Percentiles rank a stretch among this genome's conserved stretches.
phyloP scores from a whole-genome alignment of 1,139 yeast genomes.

The Candida mesenterica region DNA sequence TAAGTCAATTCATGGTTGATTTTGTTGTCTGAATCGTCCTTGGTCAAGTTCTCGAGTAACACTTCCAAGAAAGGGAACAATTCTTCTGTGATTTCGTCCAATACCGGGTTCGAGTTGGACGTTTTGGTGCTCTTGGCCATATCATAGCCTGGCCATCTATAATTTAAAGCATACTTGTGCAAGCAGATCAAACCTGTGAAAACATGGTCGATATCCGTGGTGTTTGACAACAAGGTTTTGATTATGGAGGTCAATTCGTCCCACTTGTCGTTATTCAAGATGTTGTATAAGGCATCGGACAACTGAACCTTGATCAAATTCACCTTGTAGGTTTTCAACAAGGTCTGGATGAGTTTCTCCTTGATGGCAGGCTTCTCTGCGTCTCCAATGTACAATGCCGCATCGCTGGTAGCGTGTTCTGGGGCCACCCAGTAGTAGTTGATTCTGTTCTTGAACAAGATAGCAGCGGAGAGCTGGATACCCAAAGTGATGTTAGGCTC shows the following conservation, averaged over 20 bases:
- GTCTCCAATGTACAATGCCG: slow-evolving; percentile 32
- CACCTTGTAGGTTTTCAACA: slow-evolving; percentile 36
- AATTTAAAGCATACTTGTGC: slow-evolving; percentile 55
- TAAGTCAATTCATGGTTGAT: slow-evolving; percentile 58
- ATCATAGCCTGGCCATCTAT: slow-evolving; percentile 54
- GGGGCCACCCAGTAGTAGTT: slow-evolving; percentile 54
- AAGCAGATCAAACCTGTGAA: slow-evolving; percentile 58
- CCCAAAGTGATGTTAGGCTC: slow-evolving; percentile 48
- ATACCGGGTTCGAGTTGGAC: slow-evolving; percentile 34
- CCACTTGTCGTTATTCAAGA: slow-evolving; percentile 47
- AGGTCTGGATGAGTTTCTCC: slow-evolving; percentile 47
- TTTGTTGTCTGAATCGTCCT: slow-evolving; percentile 19
- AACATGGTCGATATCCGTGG: slow-evolving; percentile 48
- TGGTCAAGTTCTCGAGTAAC: slow-evolving; percentile 42
- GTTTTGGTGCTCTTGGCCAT: slow-evolving; percentile 40
- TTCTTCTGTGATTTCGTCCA: slow-evolving; percentile 46
- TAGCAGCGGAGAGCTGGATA: slow-evolving; percentile 60
- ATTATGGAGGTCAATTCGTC: slow-evolving; percentile 37
- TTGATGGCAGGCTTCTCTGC: slow-evolving; percentile 56
- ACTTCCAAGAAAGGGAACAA: slow-evolving; percentile 58
- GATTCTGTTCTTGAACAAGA: slow-evolving; percentile 66
- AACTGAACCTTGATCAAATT: slow-evolving; percentile 40
- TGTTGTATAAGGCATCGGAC: slow-evolving; percentile 41
- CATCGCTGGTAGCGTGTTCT: slow-evolving; percentile 30
- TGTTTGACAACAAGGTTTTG: slow-evolving; percentile 42